A percentile compares a stretch with the other conserved stretches of the same genome.
phyloP scores from a whole-genome alignment of 345 rosid genomes.

The Xanthoceras sorbifolium region DNA sequence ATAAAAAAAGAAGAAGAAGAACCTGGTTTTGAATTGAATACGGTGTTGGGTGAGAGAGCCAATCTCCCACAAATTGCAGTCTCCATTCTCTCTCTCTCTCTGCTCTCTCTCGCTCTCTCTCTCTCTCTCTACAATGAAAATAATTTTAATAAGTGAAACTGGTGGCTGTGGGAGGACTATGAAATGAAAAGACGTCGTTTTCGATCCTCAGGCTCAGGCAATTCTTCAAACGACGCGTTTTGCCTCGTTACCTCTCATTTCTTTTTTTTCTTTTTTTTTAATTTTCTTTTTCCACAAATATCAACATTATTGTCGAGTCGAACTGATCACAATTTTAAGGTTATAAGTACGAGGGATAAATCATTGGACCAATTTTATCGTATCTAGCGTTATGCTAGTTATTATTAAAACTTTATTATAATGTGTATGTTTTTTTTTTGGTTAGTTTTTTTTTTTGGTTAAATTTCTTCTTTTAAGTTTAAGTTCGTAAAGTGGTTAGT shows the following conservation, averaged over 20 bases:
- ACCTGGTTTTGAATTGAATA: conserved; percentile 68
- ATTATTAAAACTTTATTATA: no score
- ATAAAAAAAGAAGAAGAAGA: conserved; percentile 4
- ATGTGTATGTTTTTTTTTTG: no score
- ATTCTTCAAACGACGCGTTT: conserved; percentile 16
- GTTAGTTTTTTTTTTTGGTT: no score
- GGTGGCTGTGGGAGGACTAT: conserved; percentile 11
- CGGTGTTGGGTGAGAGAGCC: conserved; percentile 64
- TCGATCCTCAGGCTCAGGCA: background rate
- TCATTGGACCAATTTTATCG: no score
- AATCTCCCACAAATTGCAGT: conserved; percentile 75
- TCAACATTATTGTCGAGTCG: no score
- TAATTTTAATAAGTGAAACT: background rate
- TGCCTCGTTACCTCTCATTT: background rate
- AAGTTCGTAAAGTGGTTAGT: no score
- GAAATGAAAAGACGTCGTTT: conserved; percentile 9
- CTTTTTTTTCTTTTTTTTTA: background rate
- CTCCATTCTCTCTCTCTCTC: conserved; percentile 44
- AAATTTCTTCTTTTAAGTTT: no score
- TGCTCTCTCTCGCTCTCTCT: conserved; percentile 6
- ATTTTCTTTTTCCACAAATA: background rate
- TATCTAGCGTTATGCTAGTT: no score
- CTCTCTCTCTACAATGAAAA: conserved; percentile 14
- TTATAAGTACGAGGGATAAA: no score
- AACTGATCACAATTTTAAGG: no score